phyloP scores from a whole-genome alignment of 306 rosid genomes.

The Bauhinia variegata region DNA sequence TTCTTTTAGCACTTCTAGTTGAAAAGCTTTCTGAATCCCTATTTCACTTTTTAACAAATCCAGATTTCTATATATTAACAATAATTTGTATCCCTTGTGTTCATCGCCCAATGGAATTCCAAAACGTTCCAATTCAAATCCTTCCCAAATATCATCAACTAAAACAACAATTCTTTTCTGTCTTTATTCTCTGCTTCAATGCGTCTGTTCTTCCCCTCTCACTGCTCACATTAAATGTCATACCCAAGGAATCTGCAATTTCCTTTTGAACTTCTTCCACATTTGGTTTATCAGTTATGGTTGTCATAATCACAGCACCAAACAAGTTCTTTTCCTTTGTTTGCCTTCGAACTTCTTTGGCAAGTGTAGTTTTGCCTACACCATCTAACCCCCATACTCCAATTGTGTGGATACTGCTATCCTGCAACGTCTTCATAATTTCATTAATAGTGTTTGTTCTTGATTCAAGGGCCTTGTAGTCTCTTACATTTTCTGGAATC shows the following conservation, averaged over 20 bases:
- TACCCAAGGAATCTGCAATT: neutral
- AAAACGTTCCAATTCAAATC: neutral
- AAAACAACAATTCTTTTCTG: neutral
- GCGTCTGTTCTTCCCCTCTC: neutral
- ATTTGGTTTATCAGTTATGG: neutral
- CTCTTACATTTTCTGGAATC: neutral
- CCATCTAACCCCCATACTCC: neutral
- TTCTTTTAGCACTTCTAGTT: neutral
- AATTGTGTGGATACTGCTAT: neutral
- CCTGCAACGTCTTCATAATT: neutral
- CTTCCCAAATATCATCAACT: conserved; percentile 29
- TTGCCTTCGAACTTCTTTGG: neutral
- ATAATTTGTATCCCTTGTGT: conserved; percentile 12
- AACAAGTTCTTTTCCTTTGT: neutral
- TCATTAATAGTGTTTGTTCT: neutral
- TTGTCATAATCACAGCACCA: neutral
- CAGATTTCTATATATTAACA: neutral
- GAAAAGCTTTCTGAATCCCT: neutral
- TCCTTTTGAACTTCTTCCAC: neutral
- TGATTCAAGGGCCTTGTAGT: neutral
- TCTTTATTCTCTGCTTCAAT: neutral
- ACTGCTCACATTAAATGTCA: neutral
- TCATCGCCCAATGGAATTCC: conserved; percentile 12
- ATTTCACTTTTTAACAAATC: neutral
- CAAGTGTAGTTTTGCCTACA: neutral